A percentile compares a stretch with the other conserved stretches of the same genome.
Conservation (phyloP, 2,329 filamentous ascomycete genomes). For the Arthrobotrys sphaeroides region DNA sequence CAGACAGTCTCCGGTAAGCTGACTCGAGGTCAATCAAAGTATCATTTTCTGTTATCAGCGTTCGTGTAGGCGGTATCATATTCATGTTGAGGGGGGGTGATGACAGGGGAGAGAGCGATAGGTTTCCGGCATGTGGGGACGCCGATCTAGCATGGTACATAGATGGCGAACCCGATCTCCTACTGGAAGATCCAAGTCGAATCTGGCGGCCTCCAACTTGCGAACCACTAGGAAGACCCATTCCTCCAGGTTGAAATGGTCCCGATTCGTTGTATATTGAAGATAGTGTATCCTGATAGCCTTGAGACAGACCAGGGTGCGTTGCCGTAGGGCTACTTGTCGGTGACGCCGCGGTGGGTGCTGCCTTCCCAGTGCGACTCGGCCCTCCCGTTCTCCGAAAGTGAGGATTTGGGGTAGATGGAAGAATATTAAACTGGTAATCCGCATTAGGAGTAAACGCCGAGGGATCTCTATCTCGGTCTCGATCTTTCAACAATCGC, state of each 20-base stretch:
- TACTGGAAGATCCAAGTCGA: slow-evolving; percentile 66
- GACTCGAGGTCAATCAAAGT: slow-evolving; percentile 73
- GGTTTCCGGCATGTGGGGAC: slow-evolving; percentile 57
- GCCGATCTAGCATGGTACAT: slow-evolving; percentile 60
- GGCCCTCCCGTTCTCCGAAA: slow-evolving; percentile 17
- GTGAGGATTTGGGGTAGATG: slow-evolving; percentile 64
- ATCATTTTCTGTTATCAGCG: slow-evolving; percentile 69
- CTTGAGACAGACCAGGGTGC: slow-evolving; percentile 24
- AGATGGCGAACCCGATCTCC: slow-evolving; percentile 64
- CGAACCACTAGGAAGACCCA: slow-evolving; percentile 51
- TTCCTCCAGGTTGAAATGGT: slow-evolving; percentile 51
- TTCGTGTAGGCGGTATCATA: slow-evolving; percentile 59
- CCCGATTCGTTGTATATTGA: slow-evolving; percentile 53
- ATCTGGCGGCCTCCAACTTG: slow-evolving; percentile 50
- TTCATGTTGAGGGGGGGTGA: slow-evolving; percentile 55
- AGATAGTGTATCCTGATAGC: slow-evolving; percentile 51
- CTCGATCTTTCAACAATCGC: slow-evolving; percentile 61
- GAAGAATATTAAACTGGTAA: slow-evolving; percentile 70
- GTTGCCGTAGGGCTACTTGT: slow-evolving; percentile 42
- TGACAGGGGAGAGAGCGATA: slow-evolving; percentile 58
- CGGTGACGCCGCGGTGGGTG: slow-evolving; percentile 61
- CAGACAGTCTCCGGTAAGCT: slow-evolving; percentile 76
- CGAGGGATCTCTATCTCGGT: slow-evolving; percentile 62
- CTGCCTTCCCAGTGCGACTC: slow-evolving; percentile 23
- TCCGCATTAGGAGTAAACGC: slow-evolving; percentile 61